Evolutionary conservation across 2,329 filamentous ascomycete genomes (phyloP).

Genomic region (Volutella citrinella): DNA sequence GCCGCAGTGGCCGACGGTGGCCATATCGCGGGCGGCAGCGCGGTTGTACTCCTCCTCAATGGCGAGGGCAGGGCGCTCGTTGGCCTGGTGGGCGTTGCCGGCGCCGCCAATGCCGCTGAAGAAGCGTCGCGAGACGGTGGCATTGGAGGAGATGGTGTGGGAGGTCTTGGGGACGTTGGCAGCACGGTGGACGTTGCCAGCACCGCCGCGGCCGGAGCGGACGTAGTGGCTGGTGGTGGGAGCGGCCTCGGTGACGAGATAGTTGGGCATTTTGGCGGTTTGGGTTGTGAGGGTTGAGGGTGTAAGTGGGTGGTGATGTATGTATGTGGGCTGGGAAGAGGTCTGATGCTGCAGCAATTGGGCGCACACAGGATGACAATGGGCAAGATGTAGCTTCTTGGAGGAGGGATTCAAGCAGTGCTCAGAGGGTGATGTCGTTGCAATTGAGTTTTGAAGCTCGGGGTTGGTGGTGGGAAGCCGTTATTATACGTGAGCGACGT

Average conservation of each 20-base stretch:
- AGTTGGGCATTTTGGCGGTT: constrained; percentile 28
- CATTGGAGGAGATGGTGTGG: constrained; percentile 41
- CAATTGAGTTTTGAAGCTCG: too few relatives aligned
- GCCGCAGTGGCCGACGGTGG: constrained; percentile 58
- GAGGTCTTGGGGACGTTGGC: constrained; percentile 38
- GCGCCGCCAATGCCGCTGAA: constrained; percentile 65
- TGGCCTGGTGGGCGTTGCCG: constrained; percentile 55
- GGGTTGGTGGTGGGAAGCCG: too few relatives aligned
- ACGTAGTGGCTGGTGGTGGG: constrained; percentile 34
- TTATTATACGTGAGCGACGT: too few relatives aligned
- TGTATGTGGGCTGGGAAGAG: too few relatives aligned
- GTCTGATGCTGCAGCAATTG: too few relatives aligned
- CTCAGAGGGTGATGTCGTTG: too few relatives aligned
- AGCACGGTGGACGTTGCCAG: constrained; percentile 53
- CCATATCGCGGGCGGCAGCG: constrained; percentile 38
- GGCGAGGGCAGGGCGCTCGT: constrained; percentile 45
- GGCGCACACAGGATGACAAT: too few relatives aligned
- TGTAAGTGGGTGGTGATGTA: constrained; percentile 5
- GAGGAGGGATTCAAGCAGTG: too few relatives aligned
- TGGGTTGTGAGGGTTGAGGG: too few relatives aligned
- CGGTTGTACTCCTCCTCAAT: constrained; percentile 46
- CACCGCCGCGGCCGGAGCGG: constrained; percentile 54
- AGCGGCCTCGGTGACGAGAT: constrained; percentile 31
- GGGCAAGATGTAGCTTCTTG: too few relatives aligned
- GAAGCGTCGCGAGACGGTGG: constrained; percentile 47